Percentiles rank a stretch among this genome's conserved stretches.
phyloP scores from a whole-genome alignment of 1,284 basidiomycete genomes.

The Thelephora terrestris region DNA sequence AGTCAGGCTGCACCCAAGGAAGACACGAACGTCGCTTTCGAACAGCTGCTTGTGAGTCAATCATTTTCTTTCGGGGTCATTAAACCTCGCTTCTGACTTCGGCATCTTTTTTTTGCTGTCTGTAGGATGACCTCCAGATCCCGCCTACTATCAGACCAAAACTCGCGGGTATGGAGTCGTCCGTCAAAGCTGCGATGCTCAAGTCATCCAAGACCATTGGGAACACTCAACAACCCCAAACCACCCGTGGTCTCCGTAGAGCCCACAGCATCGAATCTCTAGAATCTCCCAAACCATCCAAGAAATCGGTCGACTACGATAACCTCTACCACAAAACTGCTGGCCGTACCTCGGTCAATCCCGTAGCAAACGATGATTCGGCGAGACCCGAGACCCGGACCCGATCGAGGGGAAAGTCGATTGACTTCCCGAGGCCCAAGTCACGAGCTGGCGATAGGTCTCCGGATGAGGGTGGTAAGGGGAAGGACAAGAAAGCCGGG shows the following conservation, averaged over 20 bases:
- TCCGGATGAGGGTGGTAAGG: slow-evolving; percentile 38
- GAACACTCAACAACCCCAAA: slow-evolving; percentile 17
- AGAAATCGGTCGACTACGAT: slow-evolving; percentile 23
- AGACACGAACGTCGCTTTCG: slow-evolving; percentile 56
- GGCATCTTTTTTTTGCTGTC: neutral
- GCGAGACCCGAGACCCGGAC: slow-evolving; percentile 4
- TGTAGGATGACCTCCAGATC: slow-evolving; percentile 77
- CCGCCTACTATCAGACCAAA: slow-evolving; percentile 67
- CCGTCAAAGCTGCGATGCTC: slow-evolving; percentile 85
- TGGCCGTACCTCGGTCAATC: neutral
- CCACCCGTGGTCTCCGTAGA: slow-evolving; percentile 37
- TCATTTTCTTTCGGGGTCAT: neutral
- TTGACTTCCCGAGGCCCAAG: slow-evolving; percentile 12
- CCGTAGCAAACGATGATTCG: neutral
- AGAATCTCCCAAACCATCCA: slow-evolving; percentile 36
- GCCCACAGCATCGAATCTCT: slow-evolving; percentile 60
- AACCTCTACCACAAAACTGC: slow-evolving; percentile 13
- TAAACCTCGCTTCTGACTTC: neutral
- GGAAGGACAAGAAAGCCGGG: slow-evolving; percentile 33
- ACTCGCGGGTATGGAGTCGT: slow-evolving; percentile 65
- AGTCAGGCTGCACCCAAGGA: slow-evolving; percentile 29
- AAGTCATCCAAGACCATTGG: slow-evolving; percentile 70
- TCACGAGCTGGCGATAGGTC: slow-evolving; percentile 11
- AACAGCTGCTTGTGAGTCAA: slow-evolving; percentile 53
- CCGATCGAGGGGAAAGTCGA: slow-evolving; percentile 14